A percentile compares a stretch with the other conserved stretches of the same genome.
These are phyloP conservation scores for Gossypium ekmanianum DNA, from an alignment of 345 rosid genomes.

Conservation along the genomic window DNA sequence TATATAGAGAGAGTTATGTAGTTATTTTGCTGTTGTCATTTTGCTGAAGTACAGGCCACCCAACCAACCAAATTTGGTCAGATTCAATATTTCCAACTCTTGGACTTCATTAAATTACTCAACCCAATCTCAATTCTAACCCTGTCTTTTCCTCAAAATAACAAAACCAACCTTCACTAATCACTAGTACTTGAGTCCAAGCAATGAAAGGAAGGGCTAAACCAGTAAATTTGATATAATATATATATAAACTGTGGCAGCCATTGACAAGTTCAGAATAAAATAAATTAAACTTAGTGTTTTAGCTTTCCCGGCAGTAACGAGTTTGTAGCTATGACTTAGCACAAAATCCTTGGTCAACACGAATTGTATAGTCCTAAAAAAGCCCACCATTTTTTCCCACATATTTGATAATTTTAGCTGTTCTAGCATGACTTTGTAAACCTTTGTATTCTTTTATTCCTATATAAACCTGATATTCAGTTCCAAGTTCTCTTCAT, in stretches of 20 bases:
- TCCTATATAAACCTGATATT: not conserved
- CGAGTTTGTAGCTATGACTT: not conserved
- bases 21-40: not conserved
- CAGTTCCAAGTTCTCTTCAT: not conserved
- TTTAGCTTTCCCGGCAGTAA: not conserved
- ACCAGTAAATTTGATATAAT: not conserved
- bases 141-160: not conserved
- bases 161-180: not conserved
- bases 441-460: not conserved
- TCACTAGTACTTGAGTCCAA: not conserved
- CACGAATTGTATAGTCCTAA: not conserved
- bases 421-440: not conserved
- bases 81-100: not conserved
- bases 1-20: not conserved
- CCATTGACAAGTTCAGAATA: not conserved
- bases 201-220: not conserved
- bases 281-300: not conserved
- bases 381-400: not conserved
- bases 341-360: conserved; percentile 2
- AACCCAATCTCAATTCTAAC: not conserved
- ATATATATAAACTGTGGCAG: not conserved
- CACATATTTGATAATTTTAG: not conserved
- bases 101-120: not conserved
- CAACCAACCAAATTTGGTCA: not conserved
- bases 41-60: not conserved